Percentiles rank a stretch among this genome's conserved stretches.
Evolutionary conservation across 345 rosid genomes (phyloP).

Genomic region (Garcia nutans): DNA sequence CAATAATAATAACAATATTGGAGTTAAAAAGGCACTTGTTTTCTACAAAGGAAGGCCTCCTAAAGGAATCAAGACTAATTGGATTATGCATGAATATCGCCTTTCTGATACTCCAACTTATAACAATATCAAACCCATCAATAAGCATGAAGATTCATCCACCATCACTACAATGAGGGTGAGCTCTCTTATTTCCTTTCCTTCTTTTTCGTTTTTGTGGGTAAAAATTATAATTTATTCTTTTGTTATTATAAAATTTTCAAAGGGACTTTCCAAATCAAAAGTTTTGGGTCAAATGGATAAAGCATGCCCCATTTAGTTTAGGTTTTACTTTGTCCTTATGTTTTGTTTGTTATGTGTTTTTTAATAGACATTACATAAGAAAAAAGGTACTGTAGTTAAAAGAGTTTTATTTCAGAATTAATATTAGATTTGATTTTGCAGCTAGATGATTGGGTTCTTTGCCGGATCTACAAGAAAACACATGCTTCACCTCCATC

Average conservation of each 20-base stretch:
- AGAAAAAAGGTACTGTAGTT: background rate
- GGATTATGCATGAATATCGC: constrained; percentile 99
- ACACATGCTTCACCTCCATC: constrained; percentile 50
- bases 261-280: background rate
- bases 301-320: background rate
- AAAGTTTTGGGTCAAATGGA: background rate
- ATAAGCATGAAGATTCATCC: constrained; percentile 61
- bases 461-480: constrained; percentile 93
- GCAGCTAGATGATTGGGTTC: constrained; percentile 98
- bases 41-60: constrained; percentile 97
- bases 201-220: no score
- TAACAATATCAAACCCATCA: constrained; percentile 32
- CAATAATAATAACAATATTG: constrained; percentile 59
- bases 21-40: constrained; percentile 93
- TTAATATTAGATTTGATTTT: background rate
- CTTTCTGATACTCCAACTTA: constrained; percentile 42
- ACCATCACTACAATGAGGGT: constrained; percentile 64
- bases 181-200: constrained; percentile 11
- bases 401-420: no score
- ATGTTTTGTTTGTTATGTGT: background rate
- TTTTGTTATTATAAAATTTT: background rate
- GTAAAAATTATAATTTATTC: no score
- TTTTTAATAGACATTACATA: constrained; percentile 3
- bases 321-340: background rate
- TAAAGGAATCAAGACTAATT: constrained; percentile 81